These are phyloP conservation scores for Penicillium waksmanii DNA, from an alignment of 495 filamentous ascomycete genomes.

Conservation along the genomic window DNA sequence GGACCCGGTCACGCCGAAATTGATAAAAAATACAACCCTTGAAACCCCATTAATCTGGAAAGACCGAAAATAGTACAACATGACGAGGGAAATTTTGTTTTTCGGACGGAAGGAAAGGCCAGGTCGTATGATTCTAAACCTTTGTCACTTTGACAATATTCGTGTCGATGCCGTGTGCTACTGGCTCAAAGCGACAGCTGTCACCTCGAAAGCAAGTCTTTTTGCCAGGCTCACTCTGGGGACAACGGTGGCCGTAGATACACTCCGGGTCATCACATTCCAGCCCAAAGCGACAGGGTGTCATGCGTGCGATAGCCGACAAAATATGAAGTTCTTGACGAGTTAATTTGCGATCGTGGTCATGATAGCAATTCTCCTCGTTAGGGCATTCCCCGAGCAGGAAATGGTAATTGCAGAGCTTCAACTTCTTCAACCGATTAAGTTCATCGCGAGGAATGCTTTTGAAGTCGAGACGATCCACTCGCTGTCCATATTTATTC, in stretches of 20 bases:
- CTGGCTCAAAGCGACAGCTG: constrained; percentile 53
- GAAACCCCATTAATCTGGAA: neutral
- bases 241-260: constrained; percentile 78
- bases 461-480: constrained; percentile 60
- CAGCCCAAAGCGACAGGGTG: constrained; percentile 74
- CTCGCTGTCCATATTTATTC: constrained; percentile 74
- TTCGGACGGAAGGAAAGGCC: neutral
- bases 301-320: constrained; percentile 72
- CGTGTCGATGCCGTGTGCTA: constrained; percentile 55
- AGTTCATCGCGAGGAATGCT: constrained; percentile 62
- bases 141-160: constrained; percentile 57
- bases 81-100: neutral
- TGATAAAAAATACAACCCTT: neutral
- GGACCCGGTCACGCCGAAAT: neutral
- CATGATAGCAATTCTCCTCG: constrained; percentile 69
- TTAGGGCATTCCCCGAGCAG: constrained; percentile 74
- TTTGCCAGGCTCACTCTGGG: constrained; percentile 50
- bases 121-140: constrained; percentile 35
- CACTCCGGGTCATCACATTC: constrained; percentile 76
- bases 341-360: constrained; percentile 72
- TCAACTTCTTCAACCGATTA: constrained; percentile 65
- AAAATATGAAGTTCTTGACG: constrained; percentile 69
- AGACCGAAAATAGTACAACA: constrained; percentile 5
- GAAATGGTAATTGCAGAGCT: constrained; percentile 86
- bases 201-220: constrained; percentile 56